These are phyloP conservation scores for Circinella minor DNA, from an alignment of 371 early-diverging fungal species.

Conservation along the genomic window DNA sequence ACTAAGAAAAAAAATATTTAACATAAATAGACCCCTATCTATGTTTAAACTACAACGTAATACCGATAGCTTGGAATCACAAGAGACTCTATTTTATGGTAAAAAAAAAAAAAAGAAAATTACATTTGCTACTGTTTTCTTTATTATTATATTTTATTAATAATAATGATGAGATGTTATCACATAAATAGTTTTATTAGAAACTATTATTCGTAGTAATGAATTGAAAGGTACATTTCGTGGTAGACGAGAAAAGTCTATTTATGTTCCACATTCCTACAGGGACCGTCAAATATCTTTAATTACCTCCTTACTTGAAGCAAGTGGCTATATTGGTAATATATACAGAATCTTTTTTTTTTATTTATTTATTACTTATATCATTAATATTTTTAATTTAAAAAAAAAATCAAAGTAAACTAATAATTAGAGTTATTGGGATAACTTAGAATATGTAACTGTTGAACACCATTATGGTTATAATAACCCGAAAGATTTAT, in stretches of 20 bases:
- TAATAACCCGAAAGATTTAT: constrained; percentile 23
- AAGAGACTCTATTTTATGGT: constrained; percentile 33
- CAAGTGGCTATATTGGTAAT: constrained; percentile 35
- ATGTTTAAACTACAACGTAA: constrained; percentile 25
- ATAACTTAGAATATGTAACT: constrained; percentile 28
- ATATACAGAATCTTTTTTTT: no score
- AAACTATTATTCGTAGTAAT: constrained; percentile 4
- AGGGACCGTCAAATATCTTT: constrained; percentile 29
- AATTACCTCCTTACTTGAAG: constrained; percentile 28
- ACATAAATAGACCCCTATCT: constrained; percentile 22
- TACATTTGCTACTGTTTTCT: neutral
- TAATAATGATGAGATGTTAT: no score
- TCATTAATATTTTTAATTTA: neutral
- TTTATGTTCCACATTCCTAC: constrained; percentile 30
- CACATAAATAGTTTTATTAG: neutral
- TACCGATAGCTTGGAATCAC: constrained; percentile 11
- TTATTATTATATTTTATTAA: neutral
- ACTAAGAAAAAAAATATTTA: neutral
- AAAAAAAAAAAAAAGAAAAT: neutral
- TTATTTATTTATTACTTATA: no score
- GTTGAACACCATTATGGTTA: constrained; percentile 28
- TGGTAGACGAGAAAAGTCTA: constrained; percentile 28
- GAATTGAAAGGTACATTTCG: constrained; percentile 22
- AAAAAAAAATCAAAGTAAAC: neutral
- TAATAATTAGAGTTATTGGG: neutral